Percentiles rank a stretch among this genome's conserved stretches.
Conservation (phyloP, 1,284 basidiomycete genomes). For the Microstroma glucosiphilum region DNA sequence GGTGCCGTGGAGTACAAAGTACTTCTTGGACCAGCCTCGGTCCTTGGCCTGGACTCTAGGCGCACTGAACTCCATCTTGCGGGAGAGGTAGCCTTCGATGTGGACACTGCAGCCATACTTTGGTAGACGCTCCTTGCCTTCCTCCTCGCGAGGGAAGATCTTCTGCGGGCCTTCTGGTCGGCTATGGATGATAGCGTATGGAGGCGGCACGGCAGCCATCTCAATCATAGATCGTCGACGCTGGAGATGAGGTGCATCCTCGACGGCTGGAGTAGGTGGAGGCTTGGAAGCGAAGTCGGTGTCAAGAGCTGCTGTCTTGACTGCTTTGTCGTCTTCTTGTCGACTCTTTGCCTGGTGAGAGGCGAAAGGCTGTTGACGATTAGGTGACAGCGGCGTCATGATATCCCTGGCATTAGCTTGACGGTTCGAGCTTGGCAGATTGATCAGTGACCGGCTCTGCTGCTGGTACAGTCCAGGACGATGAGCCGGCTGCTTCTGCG, state of each 20-base stretch:
- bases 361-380: no score
- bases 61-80: constrained; percentile 86
- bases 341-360: no score
- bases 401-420: constrained; percentile 55
- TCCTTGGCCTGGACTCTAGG: constrained; percentile 82
- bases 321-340: no score
- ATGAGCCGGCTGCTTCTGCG: no score
- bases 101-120: constrained; percentile 77
- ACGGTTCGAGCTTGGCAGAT: constrained; percentile 23
- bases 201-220: constrained; percentile 37
- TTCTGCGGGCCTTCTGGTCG: constrained; percentile 38
- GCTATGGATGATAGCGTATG: constrained; percentile 42
- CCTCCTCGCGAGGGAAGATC: constrained; percentile 52
- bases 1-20: constrained; percentile 90
- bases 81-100: constrained; percentile 74
- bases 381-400: constrained; percentile 62
- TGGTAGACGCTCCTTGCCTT: constrained; percentile 76
- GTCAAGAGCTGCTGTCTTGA: constrained; percentile 3
- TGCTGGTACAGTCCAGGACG: constrained; percentile 41
- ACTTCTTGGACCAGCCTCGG: constrained; percentile 79
- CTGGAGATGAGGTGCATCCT: constrained; percentile 3
- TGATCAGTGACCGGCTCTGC: constrained; percentile 38
- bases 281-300: neutral
- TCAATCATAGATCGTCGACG: constrained; percentile 44
- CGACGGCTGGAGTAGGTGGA: neutral